phyloP scores from a whole-genome alignment of 257 asterid species.

The Linaria vulgaris region DNA sequence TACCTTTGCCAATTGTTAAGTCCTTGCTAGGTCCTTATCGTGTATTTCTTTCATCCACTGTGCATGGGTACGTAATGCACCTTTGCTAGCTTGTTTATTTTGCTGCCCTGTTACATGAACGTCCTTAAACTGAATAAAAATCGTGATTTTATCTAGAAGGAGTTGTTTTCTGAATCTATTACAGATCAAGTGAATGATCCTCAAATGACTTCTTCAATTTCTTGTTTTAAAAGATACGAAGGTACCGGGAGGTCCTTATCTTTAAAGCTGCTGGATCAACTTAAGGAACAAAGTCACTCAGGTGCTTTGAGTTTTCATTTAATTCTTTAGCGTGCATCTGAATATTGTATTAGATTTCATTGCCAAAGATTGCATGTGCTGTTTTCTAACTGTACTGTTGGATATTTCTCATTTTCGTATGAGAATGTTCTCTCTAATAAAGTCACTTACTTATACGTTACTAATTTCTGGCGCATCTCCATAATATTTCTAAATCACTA shows the following conservation, averaged over 20 bases:
- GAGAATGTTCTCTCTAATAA: background rate
- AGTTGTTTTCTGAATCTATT: no score
- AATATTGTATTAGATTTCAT: constrained; percentile 9
- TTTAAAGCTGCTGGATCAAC: no score
- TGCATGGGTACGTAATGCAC: constrained; percentile 47
- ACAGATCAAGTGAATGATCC: no score
- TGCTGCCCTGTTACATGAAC: no score
- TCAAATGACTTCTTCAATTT: no score
- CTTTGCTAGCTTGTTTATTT: no score
- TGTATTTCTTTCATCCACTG: constrained; percentile 67
- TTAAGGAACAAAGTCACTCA: constrained; percentile 55
- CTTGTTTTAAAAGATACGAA: no score
- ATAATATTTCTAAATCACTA: background rate
- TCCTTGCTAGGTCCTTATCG: constrained; percentile 66
- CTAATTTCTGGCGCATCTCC: constrained; percentile 5
- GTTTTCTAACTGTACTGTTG: background rate
- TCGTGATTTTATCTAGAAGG: no score
- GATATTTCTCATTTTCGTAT: constrained; percentile 10
- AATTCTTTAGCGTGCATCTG: constrained; percentile 8
- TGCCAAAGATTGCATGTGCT: constrained; percentile 1
- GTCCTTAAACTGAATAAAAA: no score
- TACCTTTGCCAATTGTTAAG: constrained; percentile 60
- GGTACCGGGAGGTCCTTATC: no score
- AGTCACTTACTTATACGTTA: background rate
- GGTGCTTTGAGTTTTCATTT: constrained; percentile 39